phyloP scores from a whole-genome alignment of 371 early-diverging fungal genomes.

The Synchytrium microbalum region DNA sequence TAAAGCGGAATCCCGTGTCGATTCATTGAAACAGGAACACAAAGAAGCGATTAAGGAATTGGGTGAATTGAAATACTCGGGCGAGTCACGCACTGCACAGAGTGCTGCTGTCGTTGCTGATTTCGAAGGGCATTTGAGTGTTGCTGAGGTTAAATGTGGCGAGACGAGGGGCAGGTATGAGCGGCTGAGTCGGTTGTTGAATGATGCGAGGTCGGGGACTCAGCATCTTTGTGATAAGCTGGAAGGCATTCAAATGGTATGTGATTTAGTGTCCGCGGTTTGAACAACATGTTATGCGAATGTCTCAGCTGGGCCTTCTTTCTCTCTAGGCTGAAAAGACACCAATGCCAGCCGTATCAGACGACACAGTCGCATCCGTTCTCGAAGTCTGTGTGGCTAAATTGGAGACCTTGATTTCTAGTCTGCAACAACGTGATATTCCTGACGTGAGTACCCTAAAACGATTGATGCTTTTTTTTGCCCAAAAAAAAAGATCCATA shows the following conservation, averaged over 20 bases:
- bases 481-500: background rate
- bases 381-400: conserved; percentile 36
- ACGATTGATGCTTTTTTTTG: background rate
- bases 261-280: conserved; percentile 6
- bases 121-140: conserved; percentile 36
- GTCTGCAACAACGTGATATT: conserved; percentile 38
- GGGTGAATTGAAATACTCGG: conserved; percentile 33
- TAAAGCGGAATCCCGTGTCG: conserved; percentile 31
- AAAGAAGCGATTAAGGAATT: conserved; percentile 24
- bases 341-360: conserved; percentile 17
- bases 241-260: conserved; percentile 37
- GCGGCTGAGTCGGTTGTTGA: conserved; percentile 31
- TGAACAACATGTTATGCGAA: conserved; percentile 1
- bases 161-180: conserved; percentile 40
- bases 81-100: conserved; percentile 32
- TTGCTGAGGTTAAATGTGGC: conserved; percentile 19
- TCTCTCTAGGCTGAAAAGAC: conserved; percentile 23
- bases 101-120: conserved; percentile 32
- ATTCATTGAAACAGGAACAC: conserved; percentile 34
- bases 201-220: conserved; percentile 38
- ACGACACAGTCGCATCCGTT: conserved; percentile 28
- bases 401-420: conserved; percentile 27
- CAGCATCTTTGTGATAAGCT: conserved; percentile 44
- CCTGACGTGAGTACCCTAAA: conserved; percentile 43
- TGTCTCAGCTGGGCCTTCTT: background rate